Percentiles rank a stretch among this genome's conserved stretches.
Evolutionary conservation across 345 rosid species (phyloP).

Genomic region (Rhodamnia rubescens): DNA sequence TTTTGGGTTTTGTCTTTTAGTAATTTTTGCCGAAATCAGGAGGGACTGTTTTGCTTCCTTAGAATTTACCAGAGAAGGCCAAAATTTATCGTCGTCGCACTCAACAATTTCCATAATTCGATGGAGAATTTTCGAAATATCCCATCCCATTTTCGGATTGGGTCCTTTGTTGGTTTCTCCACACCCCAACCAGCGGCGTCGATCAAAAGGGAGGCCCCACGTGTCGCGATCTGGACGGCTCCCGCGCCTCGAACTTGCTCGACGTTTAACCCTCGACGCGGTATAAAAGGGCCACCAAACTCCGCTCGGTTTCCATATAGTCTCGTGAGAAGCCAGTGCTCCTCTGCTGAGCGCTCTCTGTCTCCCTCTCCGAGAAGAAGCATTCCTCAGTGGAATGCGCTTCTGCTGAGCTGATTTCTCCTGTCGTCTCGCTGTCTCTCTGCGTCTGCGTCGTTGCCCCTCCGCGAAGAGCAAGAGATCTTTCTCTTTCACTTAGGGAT

Average conservation of each 20-base stretch:
- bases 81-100: background rate
- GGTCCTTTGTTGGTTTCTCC: background rate
- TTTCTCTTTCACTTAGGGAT: background rate
- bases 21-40: background rate
- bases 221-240: background rate
- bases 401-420: conserved; percentile 11
- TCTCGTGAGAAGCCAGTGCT: background rate
- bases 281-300: background rate
- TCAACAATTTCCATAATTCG: background rate
- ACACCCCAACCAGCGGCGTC: background rate
- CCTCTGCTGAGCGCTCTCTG: background rate
- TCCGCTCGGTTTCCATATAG: background rate
- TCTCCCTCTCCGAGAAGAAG: conserved; percentile 1
- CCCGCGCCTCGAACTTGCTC: background rate
- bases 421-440: background rate
- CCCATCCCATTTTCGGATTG: background rate
- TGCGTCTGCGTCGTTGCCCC: background rate
- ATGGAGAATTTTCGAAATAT: background rate
- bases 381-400: conserved; percentile 16
- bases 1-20: background rate
- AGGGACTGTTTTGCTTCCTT: background rate
- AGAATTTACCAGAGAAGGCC: background rate
- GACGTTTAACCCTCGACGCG: background rate
- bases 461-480: background rate
- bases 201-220: background rate